Base-by-base conservation (phyloP, 2,329 filamentous ascomycete genomes). In the Penicillium crustosum region DNA sequence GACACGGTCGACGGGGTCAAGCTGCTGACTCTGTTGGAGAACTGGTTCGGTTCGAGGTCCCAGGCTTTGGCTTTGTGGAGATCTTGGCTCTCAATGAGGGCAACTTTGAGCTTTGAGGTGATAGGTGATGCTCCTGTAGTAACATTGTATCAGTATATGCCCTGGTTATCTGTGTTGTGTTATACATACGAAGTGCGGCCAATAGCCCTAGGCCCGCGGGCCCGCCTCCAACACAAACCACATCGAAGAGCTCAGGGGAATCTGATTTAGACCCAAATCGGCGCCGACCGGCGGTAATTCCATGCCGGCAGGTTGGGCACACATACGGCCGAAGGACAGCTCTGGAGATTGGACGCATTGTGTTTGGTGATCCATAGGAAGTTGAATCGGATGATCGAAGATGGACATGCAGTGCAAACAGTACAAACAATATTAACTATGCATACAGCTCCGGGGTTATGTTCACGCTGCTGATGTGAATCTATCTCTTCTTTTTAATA, bases 21-120 rank as follows among this genome's bases (percentile, higher is more conserved):
- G 49, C 93, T 97, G 79, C 91, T 96, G 78, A 93, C 96, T 70
- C 94, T 88, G 78, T 99, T 97, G 59, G 93, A 96, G 79, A 88
- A 99, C 66, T 85, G 81, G 52, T 85, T 83, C 7, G 83, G 74
- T 3, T 86, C 85, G 8, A 89, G 85, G 53, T 84, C 84, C 81
- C 88, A 91, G 25, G 83, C 77, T 49, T 83, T 83, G 52, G 84
- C 82, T 68, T 88, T 89, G 65, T 82, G 79, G 35, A 99, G 84
- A 71, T 95, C 88, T 77, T 97, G 93, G 36, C 88, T 88, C 80
- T 99, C 94, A 68, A 99, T 84, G 59, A 99, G 86, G 59, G 93
- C 94, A 43, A 97, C 84, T 68, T 89, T 90, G 27, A 99, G 85
- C 61, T 86, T 82, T 31, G 88, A 85, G 2, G 94, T 95, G 19